Evolutionary conservation across 176 grass and related monocot species (phyloP), one percentile per base, ranked within the genome.

Genomic region (Leersia perrieri): DNA sequence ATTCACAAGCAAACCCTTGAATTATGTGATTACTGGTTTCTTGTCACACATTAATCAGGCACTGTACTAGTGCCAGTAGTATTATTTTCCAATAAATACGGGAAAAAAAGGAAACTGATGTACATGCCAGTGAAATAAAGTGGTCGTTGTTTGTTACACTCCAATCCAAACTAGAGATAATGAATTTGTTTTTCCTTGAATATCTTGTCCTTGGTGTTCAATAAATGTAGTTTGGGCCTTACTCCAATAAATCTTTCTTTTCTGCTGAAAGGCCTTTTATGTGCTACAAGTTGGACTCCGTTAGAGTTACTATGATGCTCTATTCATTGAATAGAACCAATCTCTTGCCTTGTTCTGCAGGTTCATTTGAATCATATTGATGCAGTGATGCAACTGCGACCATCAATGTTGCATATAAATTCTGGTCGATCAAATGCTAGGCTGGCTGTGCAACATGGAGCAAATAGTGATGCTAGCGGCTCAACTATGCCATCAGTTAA

Each of bases 331-430:
- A 33, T 53, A 63, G 1, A 36, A 11, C 57, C 12, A 74, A 76
- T 55, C 12, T 73, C 61, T 87, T 86, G 62, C 28, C 81, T 81
- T 86, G 1, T 90, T 75, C 81, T 61, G 10, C 87, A 97, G 94
- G 70, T 98, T 73, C 75, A 94, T 87, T 73, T 98, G 73, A 98
- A 94, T 85, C 88, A 81, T 72, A 84, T 98, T 86, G 78, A 98
- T 91, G 86, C 87, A 73, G 81, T 91, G 22, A 78, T 91, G 73
- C 92, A 94, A 74, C 32, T 98, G 67, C 76, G 92, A 58, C 92
- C 95, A 55, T 82, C 87, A 72, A 89, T 86, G 77, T 79, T 61
- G 16, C 68, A 91, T 86, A 7, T 86, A 77, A 53, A 84, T 89
- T 61, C 76, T 78, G 83, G 74, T 25, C 45, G 45, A 40, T 73